Evolutionary conservation across 129 eudicot genomes (phyloP).

Genomic region (Solidago caesia): DNA sequence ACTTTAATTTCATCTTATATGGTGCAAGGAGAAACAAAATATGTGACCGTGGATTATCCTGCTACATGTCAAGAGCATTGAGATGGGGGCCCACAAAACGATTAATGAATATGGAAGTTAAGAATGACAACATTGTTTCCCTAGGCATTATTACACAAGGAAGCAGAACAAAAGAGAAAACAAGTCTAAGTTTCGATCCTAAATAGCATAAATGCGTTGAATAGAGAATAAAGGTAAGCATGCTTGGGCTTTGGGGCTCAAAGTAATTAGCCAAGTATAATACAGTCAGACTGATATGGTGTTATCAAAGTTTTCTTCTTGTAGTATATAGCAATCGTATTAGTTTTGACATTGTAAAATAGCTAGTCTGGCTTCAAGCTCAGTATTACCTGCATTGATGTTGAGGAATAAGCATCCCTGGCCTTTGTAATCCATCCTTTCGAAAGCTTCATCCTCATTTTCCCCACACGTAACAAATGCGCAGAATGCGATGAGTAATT

Average conservation of each 20-base stretch:
- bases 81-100: not conserved
- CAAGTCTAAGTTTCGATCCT: too few species aligned
- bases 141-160: not conserved
- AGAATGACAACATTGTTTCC: not conserved
- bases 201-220: not conserved
- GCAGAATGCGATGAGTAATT: constrained; percentile 81
- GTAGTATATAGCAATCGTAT: not conserved
- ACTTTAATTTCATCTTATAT: constrained; percentile 6
- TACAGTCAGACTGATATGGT: constrained; percentile 8
- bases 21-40: constrained; percentile 4
- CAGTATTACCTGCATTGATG: constrained; percentile 80
- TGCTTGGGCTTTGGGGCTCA: not conserved
- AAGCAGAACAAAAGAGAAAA: too few species aligned
- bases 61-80: constrained; percentile 11
- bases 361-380: not conserved
- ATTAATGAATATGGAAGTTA: not conserved
- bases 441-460: constrained; percentile 76
- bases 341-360: constrained; percentile 1
- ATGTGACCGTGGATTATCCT: not conserved
- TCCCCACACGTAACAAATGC: constrained; percentile 84
- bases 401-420: constrained; percentile 80
- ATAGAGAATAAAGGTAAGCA: not conserved
- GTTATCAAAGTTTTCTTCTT: constrained; percentile 11
- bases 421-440: constrained; percentile 98
- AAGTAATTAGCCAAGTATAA: not conserved